Base-by-base conservation (phyloP, 331 rosid species). In the Malus hybrid region DNA sequence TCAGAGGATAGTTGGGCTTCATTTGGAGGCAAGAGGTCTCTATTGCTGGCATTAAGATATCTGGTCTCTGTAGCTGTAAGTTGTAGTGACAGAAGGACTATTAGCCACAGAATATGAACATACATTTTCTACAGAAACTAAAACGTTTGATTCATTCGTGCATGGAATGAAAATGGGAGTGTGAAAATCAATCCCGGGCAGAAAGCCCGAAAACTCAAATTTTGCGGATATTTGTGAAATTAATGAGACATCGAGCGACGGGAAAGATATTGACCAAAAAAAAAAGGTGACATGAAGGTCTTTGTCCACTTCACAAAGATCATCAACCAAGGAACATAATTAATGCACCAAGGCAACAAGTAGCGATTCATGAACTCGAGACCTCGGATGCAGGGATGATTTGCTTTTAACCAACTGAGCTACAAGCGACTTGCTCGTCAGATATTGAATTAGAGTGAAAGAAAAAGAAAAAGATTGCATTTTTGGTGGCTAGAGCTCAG, bases 1-100 rank as follows among this genome's bases (percentile, higher is more conserved):
- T 90, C 98, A 33, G 93, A 82, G 54, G 92, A 88, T 34, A 87
- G 72, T 57, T 87, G 90, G 61, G 89, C 89, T 88, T 91, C 98
- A 62, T 76, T 80, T 2, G 93, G 86, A 72, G 90, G 77, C 81
- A 89, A 88, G 15, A 91, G 82, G 66, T 88, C 98, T 73, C 98
- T 55, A 83, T 93, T 93, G 91, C 98, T 93, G 57, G 97, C 98
- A 69, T 93, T 93, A 72, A 93, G 85, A 74, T 89, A 89, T 59
- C 98, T 80, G 13, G 93, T 91, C 85, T 93, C 98, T 0, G 97
- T 86, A 56, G 96, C 98, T 93, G 96, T 86, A 86, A 79, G 93
- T 97, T 93, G 96, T 86, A 86, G 77, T 70, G 76, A 62, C 15
- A 60, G 39, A 72, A 66, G 62, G 69, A 80, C 60, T 67, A 57